phyloP scores from a whole-genome alignment of 306 rosid genomes.

The Acacia confusa region DNA sequence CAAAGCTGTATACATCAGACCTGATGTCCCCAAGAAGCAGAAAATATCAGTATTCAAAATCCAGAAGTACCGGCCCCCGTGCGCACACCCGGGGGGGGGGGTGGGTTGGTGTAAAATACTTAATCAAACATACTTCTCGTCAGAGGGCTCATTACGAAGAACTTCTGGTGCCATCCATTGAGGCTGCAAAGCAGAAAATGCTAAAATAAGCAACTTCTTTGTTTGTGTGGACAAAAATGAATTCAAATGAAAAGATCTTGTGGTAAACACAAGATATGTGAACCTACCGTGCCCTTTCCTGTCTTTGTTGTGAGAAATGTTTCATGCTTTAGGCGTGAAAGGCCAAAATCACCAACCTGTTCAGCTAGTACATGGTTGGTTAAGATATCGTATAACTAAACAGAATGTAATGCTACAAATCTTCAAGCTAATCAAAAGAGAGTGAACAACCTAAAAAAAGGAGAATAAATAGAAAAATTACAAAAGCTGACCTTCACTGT shows the following conservation, averaged over 20 bases:
- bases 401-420: slow-evolving; percentile 16
- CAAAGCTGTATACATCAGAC: slow-evolving; percentile 97
- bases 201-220: slow-evolving; percentile 22
- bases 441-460: slow-evolving; percentile 12
- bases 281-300: slow-evolving; percentile 93
- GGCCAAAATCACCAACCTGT: slow-evolving; percentile 99
- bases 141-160: slow-evolving; percentile 95
- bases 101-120: slow-evolving; percentile 4
- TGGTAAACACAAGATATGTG: background rate
- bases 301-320: slow-evolving; percentile 91
- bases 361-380: slow-evolving; percentile 23
- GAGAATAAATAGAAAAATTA: slow-evolving; percentile 20
- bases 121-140: slow-evolving; percentile 74
- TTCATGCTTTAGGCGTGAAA: slow-evolving; percentile 91
- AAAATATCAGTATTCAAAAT: slow-evolving; percentile 16
- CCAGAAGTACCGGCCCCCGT: slow-evolving; percentile 8
- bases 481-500: slow-evolving; percentile 77
- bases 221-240: background rate
- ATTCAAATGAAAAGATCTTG: background rate
- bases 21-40: slow-evolving; percentile 49
- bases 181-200: slow-evolving; percentile 62
- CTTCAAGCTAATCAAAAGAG: slow-evolving; percentile 4
- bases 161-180: slow-evolving; percentile 99
- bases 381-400: slow-evolving; percentile 24
- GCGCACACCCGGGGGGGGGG: too few species aligned